Evolutionary conservation across 2,329 filamentous ascomycete genomes (phyloP), one percentile per base, ranked within the genome.

Genomic region (Elsinoe ampelina): DNA sequence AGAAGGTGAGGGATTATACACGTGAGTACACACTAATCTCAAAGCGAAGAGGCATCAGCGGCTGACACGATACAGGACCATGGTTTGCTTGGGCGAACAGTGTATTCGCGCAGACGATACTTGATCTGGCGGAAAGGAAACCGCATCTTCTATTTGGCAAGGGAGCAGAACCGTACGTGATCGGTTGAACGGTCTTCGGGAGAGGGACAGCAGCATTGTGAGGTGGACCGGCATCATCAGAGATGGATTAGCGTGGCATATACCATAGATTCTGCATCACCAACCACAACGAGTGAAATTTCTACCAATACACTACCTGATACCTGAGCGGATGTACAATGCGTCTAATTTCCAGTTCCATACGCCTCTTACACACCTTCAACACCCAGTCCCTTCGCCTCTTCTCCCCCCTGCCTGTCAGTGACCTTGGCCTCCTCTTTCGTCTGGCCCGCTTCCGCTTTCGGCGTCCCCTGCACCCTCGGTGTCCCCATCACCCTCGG

Each of bases 51-150:
- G n/a, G n/a, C n/a, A n/a, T n/a, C n/a, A n/a, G n/a, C n/a, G 12
- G 36, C 36, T 55, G 19, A 55, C 17, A n/a, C 41, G n/a, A 5
- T 19, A 41, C 58, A 81, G 79, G 82, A 61, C 89, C 86, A 66
- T 97, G 92, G 92, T 97, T 97, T 70, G 89, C 92, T 2, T 97
- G 91, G 93, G 93, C 93, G 10, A 98, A 98, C 64, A 93, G 89
- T 0, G 89, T 98, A 10, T 97, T 95, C 72, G 90, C 92, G 12
- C 85, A 89, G 70, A 95, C 91, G 0, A 89, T 98, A 45, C 74
- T 98, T 54, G 89, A 96, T 73, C 69, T 98, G 54, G 93, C 91
- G 1, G 85, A 86, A 71, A 77, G 92, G 68, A 95, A 95, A 71
- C 93, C 93, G 2, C 82, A 95, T 70, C 70, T 97, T 63, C 79